Conservation (phyloP, 2,329 filamentous ascomycete genomes). For the Madurella mycetomatis region DNA sequence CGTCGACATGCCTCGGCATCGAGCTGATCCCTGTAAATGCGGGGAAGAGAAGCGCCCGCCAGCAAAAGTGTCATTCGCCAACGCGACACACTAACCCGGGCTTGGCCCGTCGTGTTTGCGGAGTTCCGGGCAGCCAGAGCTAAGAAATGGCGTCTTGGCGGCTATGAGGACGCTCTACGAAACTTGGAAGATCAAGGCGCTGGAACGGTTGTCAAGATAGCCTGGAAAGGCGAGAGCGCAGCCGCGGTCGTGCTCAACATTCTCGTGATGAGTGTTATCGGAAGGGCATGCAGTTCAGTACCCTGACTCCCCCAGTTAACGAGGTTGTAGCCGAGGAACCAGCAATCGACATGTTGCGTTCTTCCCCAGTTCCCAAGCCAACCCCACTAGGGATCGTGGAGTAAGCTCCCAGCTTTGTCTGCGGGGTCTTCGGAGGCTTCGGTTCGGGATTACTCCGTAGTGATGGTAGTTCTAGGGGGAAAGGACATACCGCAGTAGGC, state of each 20-base stretch:
- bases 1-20: background rate
- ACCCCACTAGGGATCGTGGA: background rate
- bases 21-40: conserved; percentile 10
- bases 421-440: background rate
- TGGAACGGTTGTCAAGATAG: no score
- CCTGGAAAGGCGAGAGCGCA: no score
- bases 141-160: no score
- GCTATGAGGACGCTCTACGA: no score
- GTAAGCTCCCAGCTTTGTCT: background rate
- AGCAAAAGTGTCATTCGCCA: background rate
- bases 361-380: background rate
- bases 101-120: background rate
- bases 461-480: background rate
- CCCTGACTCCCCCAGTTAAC: no score
- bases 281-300: no score
- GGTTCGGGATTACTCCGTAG: background rate
- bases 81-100: no score
- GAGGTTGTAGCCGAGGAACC: no score
- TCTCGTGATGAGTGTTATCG: no score
- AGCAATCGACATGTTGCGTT: background rate
- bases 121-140: background rate
- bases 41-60: conserved; percentile 1
- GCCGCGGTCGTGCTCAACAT: no score
- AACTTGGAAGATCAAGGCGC: no score
- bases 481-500: no score